phyloP scores from a whole-genome alignment of 345 rosid species.

The Euphorbia tirucalli region DNA sequence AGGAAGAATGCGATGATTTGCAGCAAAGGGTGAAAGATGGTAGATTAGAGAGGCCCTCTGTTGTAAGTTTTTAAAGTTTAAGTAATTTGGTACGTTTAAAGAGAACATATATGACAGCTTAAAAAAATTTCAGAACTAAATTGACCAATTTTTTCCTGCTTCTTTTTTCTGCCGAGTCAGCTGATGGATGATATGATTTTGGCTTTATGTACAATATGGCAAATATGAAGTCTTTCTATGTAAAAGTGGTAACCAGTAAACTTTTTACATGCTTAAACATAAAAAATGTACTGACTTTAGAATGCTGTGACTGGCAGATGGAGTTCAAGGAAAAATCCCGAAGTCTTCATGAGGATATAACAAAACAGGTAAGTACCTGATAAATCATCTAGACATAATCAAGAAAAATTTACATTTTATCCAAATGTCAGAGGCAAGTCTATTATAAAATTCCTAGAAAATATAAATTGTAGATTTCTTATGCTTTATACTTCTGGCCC shows the following conservation, averaged over 20 bases:
- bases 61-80: conserved; percentile 32
- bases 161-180: conserved; percentile 5
- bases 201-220: conserved; percentile 13
- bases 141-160: not conserved
- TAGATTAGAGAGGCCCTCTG: conserved; percentile 29
- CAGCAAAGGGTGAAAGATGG: conserved; percentile 34
- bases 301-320: conserved; percentile 36
- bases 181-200: too few relatives aligned
- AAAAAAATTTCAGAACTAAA: conserved; percentile 5
- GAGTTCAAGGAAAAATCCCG: conserved; percentile 46
- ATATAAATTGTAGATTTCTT: conserved; percentile 6
- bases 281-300: not conserved
- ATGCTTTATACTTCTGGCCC: not conserved
- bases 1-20: conserved; percentile 63
- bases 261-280: conserved; percentile 2
- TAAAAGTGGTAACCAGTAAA: not conserved
- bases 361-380: conserved; percentile 39
- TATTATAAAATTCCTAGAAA: too few relatives aligned
- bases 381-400: not conserved
- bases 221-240: not conserved
- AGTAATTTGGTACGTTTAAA: not conserved
- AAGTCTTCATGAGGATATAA: conserved; percentile 49
- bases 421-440: too few relatives aligned
- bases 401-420: not conserved
- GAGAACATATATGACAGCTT: not conserved